Conservation (phyloP, 306 rosid genomes). For the Ormosia emarginata region DNA sequence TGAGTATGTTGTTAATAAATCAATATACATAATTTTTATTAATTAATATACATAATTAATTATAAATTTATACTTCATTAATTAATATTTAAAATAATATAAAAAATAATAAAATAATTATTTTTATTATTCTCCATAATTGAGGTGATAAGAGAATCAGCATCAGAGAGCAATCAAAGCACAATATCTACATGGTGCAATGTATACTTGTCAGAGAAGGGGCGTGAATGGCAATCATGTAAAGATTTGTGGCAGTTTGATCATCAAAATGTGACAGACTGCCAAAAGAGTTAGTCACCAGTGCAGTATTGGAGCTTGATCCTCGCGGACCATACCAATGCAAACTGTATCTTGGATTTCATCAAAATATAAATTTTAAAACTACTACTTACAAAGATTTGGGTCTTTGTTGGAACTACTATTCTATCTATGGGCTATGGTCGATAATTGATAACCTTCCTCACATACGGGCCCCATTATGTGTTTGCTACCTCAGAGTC, state of each 20-base stretch:
- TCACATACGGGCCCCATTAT: too few species aligned
- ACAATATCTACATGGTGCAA: not conserved
- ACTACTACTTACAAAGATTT: not conserved
- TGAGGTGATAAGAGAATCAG: not conserved
- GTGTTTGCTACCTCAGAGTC: too few species aligned
- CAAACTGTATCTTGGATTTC: not conserved
- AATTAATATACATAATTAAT: too few species aligned
- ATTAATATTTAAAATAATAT: too few species aligned
- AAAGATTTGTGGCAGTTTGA: constrained; percentile 1
- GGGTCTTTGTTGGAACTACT: not conserved
- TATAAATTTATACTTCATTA: too few species aligned
- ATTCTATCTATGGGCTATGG: not conserved
- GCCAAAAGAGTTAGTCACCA: not conserved
- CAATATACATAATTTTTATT: too few species aligned
- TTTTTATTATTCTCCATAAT: not conserved
- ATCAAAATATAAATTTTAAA: not conserved
- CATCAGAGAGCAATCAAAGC: not conserved
- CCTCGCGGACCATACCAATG: not conserved
- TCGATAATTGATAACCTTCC: not conserved
- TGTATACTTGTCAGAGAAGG: not conserved
- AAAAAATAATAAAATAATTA: too few species aligned
- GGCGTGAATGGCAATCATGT: not conserved
- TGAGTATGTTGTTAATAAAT: too few species aligned
- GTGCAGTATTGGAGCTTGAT: not conserved
- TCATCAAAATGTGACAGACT: not conserved